Conservation (phyloP, 768 basidiomycete genomes). For the Hericium alpestre region DNA sequence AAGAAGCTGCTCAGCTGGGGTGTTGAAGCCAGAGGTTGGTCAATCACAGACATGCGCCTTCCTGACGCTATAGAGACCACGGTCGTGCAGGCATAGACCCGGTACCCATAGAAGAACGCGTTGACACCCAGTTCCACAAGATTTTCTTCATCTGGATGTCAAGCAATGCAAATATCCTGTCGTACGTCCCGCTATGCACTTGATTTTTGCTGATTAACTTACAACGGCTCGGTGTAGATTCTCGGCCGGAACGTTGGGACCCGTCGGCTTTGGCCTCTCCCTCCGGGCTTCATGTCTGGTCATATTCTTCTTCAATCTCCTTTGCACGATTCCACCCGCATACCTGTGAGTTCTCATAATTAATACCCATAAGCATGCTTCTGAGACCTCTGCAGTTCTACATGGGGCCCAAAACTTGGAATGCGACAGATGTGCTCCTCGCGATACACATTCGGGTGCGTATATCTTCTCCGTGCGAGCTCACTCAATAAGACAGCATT, state of each 20-base stretch:
- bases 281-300: slow-evolving; percentile 34
- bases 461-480: slow-evolving; percentile 14
- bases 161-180: slow-evolving; percentile 29
- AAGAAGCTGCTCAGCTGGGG: slow-evolving; percentile 21
- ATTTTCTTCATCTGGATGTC: slow-evolving; percentile 34
- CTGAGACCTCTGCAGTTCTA: slow-evolving; percentile 26
- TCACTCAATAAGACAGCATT: slow-evolving; percentile 5
- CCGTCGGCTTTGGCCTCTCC: slow-evolving; percentile 31
- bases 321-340: slow-evolving; percentile 31
- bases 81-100: slow-evolving; percentile 24
- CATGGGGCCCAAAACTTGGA: slow-evolving; percentile 72
- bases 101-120: slow-evolving; percentile 21
- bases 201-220: not conserved
- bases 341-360: slow-evolving; percentile 26
- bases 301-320: slow-evolving; percentile 37
- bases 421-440: slow-evolving; percentile 76
- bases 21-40: slow-evolving; percentile 23
- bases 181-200: slow-evolving; percentile 16
- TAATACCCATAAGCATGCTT: not conserved
- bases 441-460: slow-evolving; percentile 45
- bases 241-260: slow-evolving; percentile 37
- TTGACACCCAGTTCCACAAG: slow-evolving; percentile 29
- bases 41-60: not conserved
- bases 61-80: not conserved
- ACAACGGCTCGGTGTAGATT: slow-evolving; percentile 20